phyloP scores from a whole-genome alignment of 1,139 yeast genomes.

The Scheffersomyces insectosa region DNA sequence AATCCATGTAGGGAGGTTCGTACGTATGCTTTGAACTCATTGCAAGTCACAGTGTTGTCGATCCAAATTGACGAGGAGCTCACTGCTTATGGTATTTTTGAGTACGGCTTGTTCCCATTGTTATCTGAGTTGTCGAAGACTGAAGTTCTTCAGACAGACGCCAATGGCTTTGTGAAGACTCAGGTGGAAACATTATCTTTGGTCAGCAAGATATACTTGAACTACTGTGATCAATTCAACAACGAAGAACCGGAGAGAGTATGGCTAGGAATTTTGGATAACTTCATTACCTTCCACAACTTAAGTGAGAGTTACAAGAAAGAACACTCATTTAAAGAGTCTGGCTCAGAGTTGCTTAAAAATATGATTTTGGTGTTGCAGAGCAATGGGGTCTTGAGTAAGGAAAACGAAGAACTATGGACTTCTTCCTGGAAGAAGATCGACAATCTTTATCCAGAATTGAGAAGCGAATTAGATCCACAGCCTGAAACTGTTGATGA shows the following conservation, averaged over 20 bases:
- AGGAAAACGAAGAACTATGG: slow-evolving; percentile 30
- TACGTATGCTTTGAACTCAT: slow-evolving; percentile 55
- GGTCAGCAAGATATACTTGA: slow-evolving; percentile 71
- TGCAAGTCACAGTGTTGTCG: slow-evolving; percentile 50
- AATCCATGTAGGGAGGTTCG: slow-evolving; percentile 84
- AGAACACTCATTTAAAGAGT: slow-evolving; percentile 48
- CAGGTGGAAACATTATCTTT: slow-evolving; percentile 67
- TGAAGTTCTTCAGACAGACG: slow-evolving; percentile 67
- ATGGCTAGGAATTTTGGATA: slow-evolving; percentile 41
- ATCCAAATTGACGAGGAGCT: slow-evolving; percentile 32
- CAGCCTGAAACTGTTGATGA: slow-evolving; percentile 3
- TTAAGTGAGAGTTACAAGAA: slow-evolving; percentile 24
- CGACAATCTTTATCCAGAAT: slow-evolving; percentile 44
- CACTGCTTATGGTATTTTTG: slow-evolving; percentile 60
- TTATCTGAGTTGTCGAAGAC: slow-evolving; percentile 65
- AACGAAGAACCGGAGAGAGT: slow-evolving; percentile 24
- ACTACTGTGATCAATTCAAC: slow-evolving; percentile 32
- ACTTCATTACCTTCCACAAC: slow-evolving; percentile 29
- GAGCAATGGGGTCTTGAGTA: slow-evolving; percentile 23
- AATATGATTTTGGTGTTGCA: slow-evolving; percentile 51
- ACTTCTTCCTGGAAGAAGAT: slow-evolving; percentile 44
- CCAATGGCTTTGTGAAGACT: slow-evolving; percentile 61
- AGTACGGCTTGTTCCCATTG: slow-evolving; percentile 73
- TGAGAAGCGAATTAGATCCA: slow-evolving; percentile 28
- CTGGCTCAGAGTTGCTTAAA: slow-evolving; percentile 63